Evolutionary conservation across 805 yeast species (phyloP).

Genomic region (Barnettozyma californica): DNA sequence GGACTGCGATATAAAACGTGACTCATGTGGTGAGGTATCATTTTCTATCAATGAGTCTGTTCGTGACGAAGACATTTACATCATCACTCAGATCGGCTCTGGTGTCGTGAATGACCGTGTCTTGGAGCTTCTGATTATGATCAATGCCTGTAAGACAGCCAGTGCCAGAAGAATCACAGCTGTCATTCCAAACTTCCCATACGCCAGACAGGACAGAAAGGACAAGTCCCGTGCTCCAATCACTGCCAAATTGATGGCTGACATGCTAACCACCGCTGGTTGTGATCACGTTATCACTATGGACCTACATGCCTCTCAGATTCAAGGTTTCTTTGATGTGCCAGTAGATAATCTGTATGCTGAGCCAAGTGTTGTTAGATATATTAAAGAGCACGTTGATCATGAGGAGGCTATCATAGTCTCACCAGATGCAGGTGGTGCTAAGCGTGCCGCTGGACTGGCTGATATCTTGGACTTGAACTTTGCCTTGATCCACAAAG

Average conservation of each 20-base stretch:
- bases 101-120: slow-evolving; percentile 74
- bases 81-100: slow-evolving; percentile 74
- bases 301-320: slow-evolving; percentile 87
- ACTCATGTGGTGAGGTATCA: slow-evolving; percentile 68
- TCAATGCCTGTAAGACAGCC: slow-evolving; percentile 78
- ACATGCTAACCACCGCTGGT: slow-evolving; percentile 77
- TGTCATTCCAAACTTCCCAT: slow-evolving; percentile 77
- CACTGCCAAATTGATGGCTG: slow-evolving; percentile 81
- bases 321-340: slow-evolving; percentile 78
- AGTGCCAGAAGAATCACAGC: slow-evolving; percentile 81
- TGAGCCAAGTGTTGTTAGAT: slow-evolving; percentile 74
- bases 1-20: slow-evolving; percentile 59
- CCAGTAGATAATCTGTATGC: slow-evolving; percentile 85
- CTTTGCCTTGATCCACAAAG: slow-evolving; percentile 82
- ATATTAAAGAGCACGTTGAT: slow-evolving; percentile 58
- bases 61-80: slow-evolving; percentile 79
- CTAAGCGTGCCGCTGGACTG: slow-evolving; percentile 80
- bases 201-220: slow-evolving; percentile 85
- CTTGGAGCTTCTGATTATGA: slow-evolving; percentile 69
- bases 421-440: slow-evolving; percentile 90
- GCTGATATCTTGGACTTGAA: slow-evolving; percentile 76
- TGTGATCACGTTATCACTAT: slow-evolving; percentile 82
- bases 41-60: slow-evolving; percentile 77
- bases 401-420: slow-evolving; percentile 63
- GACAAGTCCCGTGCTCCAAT: slow-evolving; percentile 84